These are phyloP conservation scores for Phoma sp. DNA, from an alignment of 2,329 filamentous ascomycete genomes.

Conservation along the genomic window DNA sequence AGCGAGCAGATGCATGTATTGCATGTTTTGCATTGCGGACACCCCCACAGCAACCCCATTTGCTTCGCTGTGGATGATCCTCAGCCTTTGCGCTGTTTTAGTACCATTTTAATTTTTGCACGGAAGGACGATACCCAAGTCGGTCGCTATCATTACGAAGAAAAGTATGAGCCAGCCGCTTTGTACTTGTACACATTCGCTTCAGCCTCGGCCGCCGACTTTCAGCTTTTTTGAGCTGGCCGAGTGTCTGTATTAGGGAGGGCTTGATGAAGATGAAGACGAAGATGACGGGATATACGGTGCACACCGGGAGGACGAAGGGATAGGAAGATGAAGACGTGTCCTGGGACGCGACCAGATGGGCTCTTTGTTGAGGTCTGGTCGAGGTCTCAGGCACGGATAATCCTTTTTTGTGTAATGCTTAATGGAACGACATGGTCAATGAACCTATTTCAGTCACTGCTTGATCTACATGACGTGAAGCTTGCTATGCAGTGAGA, in stretches of 20 bases:
- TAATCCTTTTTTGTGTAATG: conserved; percentile 44
- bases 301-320: conserved; percentile 6
- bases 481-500: background rate
- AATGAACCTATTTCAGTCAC: conserved; percentile 16
- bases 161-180: conserved; percentile 17
- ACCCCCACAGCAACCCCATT: conserved; percentile 13
- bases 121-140: conserved; percentile 21
- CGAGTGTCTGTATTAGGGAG: conserved; percentile 23
- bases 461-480: background rate
- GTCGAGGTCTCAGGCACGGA: conserved; percentile 4
- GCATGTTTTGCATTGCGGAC: conserved; percentile 21
- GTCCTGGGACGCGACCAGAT: conserved; percentile 9
- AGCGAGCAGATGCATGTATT: conserved; percentile 14
- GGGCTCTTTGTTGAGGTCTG: conserved; percentile 11
- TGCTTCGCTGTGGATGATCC: conserved; percentile 19
- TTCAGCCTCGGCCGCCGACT: conserved; percentile 30
- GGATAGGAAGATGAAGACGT: conserved; percentile 1
- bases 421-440: conserved; percentile 41
- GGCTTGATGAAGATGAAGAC: conserved; percentile 12
- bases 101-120: conserved; percentile 14
- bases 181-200: conserved; percentile 43
- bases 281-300: conserved; percentile 10
- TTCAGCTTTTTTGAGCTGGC: conserved; percentile 26
- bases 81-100: conserved; percentile 15
- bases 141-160: conserved; percentile 15